phyloP scores from a whole-genome alignment of 768 basidiomycete species.

The Lactarius quietus region DNA sequence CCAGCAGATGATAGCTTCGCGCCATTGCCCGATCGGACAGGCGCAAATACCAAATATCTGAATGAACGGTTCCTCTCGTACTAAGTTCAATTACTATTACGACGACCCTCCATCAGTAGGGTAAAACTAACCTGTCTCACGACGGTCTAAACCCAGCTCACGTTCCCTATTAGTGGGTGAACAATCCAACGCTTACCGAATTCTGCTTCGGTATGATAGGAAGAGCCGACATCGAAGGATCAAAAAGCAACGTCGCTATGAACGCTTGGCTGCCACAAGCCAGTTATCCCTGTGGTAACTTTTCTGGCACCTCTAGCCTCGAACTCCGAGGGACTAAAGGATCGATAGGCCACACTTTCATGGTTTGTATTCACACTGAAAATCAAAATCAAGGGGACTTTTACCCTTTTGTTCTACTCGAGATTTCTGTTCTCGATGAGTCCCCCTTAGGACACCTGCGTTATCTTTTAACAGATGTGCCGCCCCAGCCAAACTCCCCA shows the following conservation, averaged over 20 bases:
- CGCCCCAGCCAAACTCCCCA: slow-evolving; percentile 81
- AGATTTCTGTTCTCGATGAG: slow-evolving; percentile 80
- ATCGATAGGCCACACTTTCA: slow-evolving; percentile 83
- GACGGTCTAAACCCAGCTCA: slow-evolving; percentile 81
- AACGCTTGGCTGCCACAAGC: slow-evolving; percentile 81
- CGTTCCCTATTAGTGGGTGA: slow-evolving; percentile 78
- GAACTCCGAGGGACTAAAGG: slow-evolving; percentile 77
- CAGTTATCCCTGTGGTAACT: slow-evolving; percentile 78
- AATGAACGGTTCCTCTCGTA: slow-evolving; percentile 82
- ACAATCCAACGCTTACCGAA: slow-evolving; percentile 79
- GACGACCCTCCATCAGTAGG: slow-evolving; percentile 75
- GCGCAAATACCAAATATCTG: slow-evolving; percentile 79
- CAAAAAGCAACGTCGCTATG: slow-evolving; percentile 82
- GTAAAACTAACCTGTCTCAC: slow-evolving; percentile 87
- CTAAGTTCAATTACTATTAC: slow-evolving; percentile 77
- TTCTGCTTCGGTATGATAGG: slow-evolving; percentile 80
- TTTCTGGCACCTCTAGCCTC: slow-evolving; percentile 80
- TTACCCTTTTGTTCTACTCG: slow-evolving; percentile 78
- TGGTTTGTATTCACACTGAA: slow-evolving; percentile 79
- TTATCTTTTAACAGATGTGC: slow-evolving; percentile 50
- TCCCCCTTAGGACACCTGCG: slow-evolving; percentile 46
- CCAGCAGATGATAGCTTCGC: slow-evolving; percentile 80
- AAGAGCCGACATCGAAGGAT: slow-evolving; percentile 81
- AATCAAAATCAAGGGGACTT: slow-evolving; percentile 79
- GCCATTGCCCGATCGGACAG: slow-evolving; percentile 76